Percentiles rank a stretch among this genome's conserved stretches.
Conservation (phyloP, 2,329 filamentous ascomycete genomes). For the Aureobasidium subglaciale region DNA sequence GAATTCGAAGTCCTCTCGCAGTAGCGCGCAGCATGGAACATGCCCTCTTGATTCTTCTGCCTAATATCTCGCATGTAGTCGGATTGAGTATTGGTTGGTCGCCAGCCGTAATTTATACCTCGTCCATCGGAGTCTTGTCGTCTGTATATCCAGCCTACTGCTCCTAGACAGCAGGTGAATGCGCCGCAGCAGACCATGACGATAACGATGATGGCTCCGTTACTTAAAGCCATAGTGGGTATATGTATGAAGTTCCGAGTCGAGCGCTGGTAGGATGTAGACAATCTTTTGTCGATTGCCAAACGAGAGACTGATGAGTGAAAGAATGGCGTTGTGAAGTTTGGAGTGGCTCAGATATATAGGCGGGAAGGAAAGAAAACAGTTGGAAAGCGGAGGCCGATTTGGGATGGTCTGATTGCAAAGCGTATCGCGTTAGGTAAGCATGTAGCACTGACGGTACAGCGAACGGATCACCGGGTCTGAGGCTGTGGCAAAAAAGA, state of each 20-base stretch:
- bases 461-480: no score
- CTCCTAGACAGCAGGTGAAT: neutral
- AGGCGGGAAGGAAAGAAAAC: neutral
- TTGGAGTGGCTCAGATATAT: neutral
- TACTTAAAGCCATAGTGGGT: neutral
- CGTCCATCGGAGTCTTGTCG: neutral
- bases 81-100: neutral
- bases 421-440: neutral
- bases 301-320: neutral
- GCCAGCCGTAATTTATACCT: neutral
- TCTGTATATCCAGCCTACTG: neutral
- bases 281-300: no score
- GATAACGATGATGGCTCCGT: conserved; percentile 2
- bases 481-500: no score
- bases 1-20: neutral
- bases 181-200: conserved; percentile 7
- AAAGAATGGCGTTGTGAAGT: neutral
- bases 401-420: neutral
- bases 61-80: conserved; percentile 12
- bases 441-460: neutral
- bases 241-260: no score
- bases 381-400: neutral
- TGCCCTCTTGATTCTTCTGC: neutral
- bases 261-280: no score
- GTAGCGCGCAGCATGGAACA: conserved; percentile 1